phyloP scores from a whole-genome alignment of 176 grass and related monocot genomes.

The Oryza nivara region DNA sequence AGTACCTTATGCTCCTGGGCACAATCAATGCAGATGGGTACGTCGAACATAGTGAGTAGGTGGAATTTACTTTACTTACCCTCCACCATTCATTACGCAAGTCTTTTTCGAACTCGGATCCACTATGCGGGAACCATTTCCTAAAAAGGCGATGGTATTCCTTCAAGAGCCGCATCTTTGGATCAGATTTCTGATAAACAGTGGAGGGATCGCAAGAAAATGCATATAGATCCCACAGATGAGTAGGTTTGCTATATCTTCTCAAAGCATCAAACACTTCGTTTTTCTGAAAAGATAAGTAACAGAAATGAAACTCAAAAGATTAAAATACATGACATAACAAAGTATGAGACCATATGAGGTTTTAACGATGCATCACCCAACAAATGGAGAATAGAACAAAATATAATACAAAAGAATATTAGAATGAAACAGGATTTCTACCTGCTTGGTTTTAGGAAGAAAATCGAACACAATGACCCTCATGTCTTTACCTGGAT shows the following conservation, averaged over 20 bases:
- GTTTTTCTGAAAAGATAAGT: constrained; percentile 70
- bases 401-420: not conserved
- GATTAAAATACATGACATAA: constrained; percentile 32
- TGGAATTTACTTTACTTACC: constrained; percentile 74
- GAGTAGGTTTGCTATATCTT: constrained; percentile 68
- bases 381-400: constrained; percentile 7
- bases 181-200: constrained; percentile 70
- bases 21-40: constrained; percentile 86
- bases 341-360: constrained; percentile 26
- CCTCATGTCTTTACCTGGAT: constrained; percentile 97
- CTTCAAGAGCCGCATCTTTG: constrained; percentile 71
- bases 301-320: constrained; percentile 38
- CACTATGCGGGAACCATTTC: constrained; percentile 40
- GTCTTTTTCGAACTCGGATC: constrained; percentile 42
- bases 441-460: constrained; percentile 87
- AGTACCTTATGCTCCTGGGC: constrained; percentile 84
- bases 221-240: constrained; percentile 82
- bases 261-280: constrained; percentile 73
- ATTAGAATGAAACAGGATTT: constrained; percentile 28
- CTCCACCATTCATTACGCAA: constrained; percentile 74
- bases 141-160: constrained; percentile 84
- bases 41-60: constrained; percentile 87
- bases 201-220: constrained; percentile 78
- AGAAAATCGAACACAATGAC: constrained; percentile 75
- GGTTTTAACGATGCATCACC: constrained; percentile 17